Conservation (phyloP, 345 rosid genomes). For the Moricandia moricandioides region DNA sequence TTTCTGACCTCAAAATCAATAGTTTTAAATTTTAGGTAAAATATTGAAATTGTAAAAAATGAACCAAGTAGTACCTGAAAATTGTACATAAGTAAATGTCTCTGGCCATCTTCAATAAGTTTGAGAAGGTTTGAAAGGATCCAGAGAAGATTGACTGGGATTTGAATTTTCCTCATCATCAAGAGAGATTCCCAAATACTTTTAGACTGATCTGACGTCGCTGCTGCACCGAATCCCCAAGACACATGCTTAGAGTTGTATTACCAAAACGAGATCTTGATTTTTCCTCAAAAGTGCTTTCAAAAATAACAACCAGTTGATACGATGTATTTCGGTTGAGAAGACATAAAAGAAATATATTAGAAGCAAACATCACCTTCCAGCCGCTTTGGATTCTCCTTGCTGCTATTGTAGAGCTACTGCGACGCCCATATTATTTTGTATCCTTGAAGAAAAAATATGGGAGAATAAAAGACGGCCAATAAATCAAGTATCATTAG, state of each 20-base stretch:
- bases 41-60: background rate
- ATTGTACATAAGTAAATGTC: conserved; percentile 63
- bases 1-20: background rate
- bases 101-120: conserved; percentile 75
- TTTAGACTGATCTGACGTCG: conserved; percentile 5
- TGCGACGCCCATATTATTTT: too few species aligned
- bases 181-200: conserved; percentile 29
- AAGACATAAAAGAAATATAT: background rate
- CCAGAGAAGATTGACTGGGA: conserved; percentile 32
- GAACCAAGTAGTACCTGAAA: conserved; percentile 56
- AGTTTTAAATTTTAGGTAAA: background rate
- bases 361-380: conserved; percentile 52
- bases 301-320: conserved; percentile 4
- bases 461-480: too few species aligned
- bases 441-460: too few species aligned
- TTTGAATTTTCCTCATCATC: conserved; percentile 22
- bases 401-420: too few species aligned
- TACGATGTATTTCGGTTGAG: background rate
- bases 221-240: conserved; percentile 18
- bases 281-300: background rate
- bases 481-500: too few species aligned
- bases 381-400: conserved; percentile 45
- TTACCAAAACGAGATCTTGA: background rate
- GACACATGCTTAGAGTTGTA: conserved; percentile 14
- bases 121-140: conserved; percentile 51